Base-by-base conservation (phyloP, 768 basidiomycete species). In the Agaricus blazei region DNA sequence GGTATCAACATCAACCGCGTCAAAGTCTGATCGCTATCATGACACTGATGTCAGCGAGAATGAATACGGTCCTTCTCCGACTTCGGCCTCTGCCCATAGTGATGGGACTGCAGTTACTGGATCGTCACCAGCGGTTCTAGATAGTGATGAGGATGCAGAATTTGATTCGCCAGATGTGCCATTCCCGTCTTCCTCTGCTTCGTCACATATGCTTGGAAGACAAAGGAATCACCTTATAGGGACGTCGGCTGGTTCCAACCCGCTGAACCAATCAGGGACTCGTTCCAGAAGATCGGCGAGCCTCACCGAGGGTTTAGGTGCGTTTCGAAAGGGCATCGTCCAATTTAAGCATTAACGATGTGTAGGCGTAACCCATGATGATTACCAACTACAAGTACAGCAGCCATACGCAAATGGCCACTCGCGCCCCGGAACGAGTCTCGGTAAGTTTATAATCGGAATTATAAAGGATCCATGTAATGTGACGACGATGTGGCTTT, bases 281-380 rank as follows among this genome's bases (percentile, higher is more conserved):
- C 80, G 87, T 37, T 81, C 85, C 48, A 75, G 88, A 54, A 78
- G 88, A 53, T 90, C 88, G n/a, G 85, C 86, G 14, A 89, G 88
- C 66, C 71, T 90, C 48, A 90, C 87, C 62, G 87, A 90, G 64
- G 81, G 83, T 28, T 64, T 76, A 24, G 67, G 76, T 77, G 60
- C 54, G 75, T 64, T 29, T 54, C 23, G 36, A 37, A 24, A 44
- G 51, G 36, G 43, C 28, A 29, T 44, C 36, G 54, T 1, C 51
- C 41, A 40, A 42, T 40, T 23, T 45, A 26, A 23, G 53, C 36
- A 51, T 51, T 51, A 29, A 41, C 41, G 31, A 47, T 49, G 61
- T 62, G 62, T 58, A 41, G 59, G 19, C 28, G 46, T 54, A 75
- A 70, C 64, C 51, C 70, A 72, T 45, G 74, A 75, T 47, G 65